These are phyloP conservation scores for Geranium brycei DNA, from an alignment of 345 rosid species.

Conservation along the genomic window DNA sequence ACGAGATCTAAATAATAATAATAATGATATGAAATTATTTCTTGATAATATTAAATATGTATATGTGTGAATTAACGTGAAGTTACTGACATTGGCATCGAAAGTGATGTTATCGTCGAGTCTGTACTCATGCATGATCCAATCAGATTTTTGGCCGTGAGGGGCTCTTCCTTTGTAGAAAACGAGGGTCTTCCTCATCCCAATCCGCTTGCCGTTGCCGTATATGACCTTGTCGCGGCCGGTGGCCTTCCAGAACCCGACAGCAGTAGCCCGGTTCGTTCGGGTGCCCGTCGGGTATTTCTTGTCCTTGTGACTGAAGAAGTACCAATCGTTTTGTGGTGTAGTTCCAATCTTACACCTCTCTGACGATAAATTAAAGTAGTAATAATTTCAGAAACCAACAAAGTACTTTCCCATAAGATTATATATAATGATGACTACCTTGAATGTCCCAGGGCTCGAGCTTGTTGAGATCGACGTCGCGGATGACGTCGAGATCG, in stretches of 20 bases:
- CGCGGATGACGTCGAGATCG: slow-evolving; percentile 93
- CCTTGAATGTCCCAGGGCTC: slow-evolving; percentile 99
- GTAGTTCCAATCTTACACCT: slow-evolving; percentile 84
- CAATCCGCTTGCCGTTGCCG: slow-evolving; percentile 56
- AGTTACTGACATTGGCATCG: slow-evolving; percentile 31
- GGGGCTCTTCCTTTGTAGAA: slow-evolving; percentile 95
- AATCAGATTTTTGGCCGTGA: slow-evolving; percentile 89
- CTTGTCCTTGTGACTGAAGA: slow-evolving; percentile 95
- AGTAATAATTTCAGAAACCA: not conserved
- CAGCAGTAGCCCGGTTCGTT: slow-evolving; percentile 85
- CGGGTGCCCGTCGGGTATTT: slow-evolving; percentile 92
- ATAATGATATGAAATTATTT: no score
- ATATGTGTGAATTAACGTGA: not conserved
- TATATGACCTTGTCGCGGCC: slow-evolving; percentile 92
- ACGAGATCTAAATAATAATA: not conserved
- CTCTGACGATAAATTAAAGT: slow-evolving; percentile 32
- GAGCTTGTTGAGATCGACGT: slow-evolving; percentile 97
- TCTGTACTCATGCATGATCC: slow-evolving; percentile 98
- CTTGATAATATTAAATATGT: not conserved
- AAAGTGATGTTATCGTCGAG: slow-evolving; percentile 47
- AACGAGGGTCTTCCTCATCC: slow-evolving; percentile 83
- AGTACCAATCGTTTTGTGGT: slow-evolving; percentile 97
- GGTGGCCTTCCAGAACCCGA: slow-evolving; percentile 98
- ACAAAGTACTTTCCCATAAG: no score
- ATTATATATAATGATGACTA: slow-evolving; percentile 3